Base-by-base conservation (phyloP, 495 filamentous ascomycete species). In the Podospora didyma region DNA sequence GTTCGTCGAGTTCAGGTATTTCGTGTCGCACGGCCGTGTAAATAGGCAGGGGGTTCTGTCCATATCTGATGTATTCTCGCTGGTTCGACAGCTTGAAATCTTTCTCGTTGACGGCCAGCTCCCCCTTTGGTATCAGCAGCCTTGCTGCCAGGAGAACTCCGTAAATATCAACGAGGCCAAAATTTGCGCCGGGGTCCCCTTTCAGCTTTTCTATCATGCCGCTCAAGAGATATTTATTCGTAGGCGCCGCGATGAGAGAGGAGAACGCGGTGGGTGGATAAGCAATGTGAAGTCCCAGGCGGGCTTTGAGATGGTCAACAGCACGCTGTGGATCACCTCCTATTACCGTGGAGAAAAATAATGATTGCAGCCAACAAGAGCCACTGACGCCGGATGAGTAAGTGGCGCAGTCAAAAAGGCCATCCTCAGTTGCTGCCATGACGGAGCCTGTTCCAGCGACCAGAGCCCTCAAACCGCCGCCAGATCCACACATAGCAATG, bases 1-100 rank as follows among this genome's bases (percentile, higher is more conserved):
- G 53, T 0, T 72, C 61, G 17, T 76, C 70, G 34, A 81, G 68
- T 12, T 86, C 69, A 0, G 94, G 94, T n/a, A 97, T 96, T 68
- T 98, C 93, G 66, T 98, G 94, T 14, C 94, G 84, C 2, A 98
- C 92, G 1, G 91, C 90, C 2, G 92, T 92, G 61, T 97, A 98
- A 37, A 98, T 96, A 2, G 94, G 94, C 56, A 98, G 69, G 12
- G 94, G 94, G 59, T 94, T 82, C 34, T 85, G 80, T 7, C 94
- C 94, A 65, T 84, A 76, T 41, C 83, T 75, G 10, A 95, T 73
- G 56, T 87, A 92, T 41, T 75, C 74, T 51, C 80, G 76, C 65
- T 97, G 94, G 55, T 86, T 89, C 0, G 92, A 96, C 22, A 98
- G 69, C 65, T 96, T 97, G 53, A 97, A 83, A 68, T 97, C 92